phyloP scores from a whole-genome alignment of 2,329 filamentous ascomycete genomes.

The Aspergillus japonicus region DNA sequence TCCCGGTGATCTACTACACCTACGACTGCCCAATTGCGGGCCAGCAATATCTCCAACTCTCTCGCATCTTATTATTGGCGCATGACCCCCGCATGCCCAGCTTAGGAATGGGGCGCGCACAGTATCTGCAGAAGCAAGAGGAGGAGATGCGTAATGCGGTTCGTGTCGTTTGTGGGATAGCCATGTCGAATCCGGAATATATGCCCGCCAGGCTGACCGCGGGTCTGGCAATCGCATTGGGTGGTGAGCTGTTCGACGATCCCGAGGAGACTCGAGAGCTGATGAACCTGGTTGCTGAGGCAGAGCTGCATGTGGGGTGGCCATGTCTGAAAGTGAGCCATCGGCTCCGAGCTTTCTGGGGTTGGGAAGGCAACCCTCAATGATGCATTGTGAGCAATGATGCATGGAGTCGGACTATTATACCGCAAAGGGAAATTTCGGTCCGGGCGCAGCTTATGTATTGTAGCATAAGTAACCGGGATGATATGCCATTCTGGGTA shows the following conservation, averaged over 20 bases:
- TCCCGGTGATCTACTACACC: slow-evolving; percentile 3
- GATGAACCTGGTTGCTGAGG: background rate
- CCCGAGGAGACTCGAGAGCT: background rate
- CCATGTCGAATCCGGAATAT: slow-evolving; percentile 1
- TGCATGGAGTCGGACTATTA: background rate
- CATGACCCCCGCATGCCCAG: background rate
- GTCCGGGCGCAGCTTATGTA: background rate
- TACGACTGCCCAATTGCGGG: slow-evolving; percentile 6
- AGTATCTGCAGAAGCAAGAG: background rate
- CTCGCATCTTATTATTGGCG: slow-evolving; percentile 2
- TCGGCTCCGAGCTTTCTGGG: background rate
- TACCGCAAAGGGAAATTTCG: background rate
- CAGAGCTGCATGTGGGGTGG: slow-evolving; percentile 6
- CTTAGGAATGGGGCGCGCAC: background rate
- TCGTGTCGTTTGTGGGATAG: slow-evolving; percentile 5
- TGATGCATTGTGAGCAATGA: background rate
- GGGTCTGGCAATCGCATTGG: slow-evolving; percentile 1
- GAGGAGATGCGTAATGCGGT: background rate
- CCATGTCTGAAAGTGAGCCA: slow-evolving; percentile 4
- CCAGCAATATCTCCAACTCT: slow-evolving; percentile 3
- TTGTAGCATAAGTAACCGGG: background rate
- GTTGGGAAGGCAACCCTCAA: background rate
- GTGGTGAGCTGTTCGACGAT: slow-evolving; percentile 6
- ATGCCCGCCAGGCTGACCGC: background rate
- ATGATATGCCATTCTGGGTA: background rate